Conservation (phyloP, 208 protist genomes). For the Tritrichomonas foetus region DNA sequence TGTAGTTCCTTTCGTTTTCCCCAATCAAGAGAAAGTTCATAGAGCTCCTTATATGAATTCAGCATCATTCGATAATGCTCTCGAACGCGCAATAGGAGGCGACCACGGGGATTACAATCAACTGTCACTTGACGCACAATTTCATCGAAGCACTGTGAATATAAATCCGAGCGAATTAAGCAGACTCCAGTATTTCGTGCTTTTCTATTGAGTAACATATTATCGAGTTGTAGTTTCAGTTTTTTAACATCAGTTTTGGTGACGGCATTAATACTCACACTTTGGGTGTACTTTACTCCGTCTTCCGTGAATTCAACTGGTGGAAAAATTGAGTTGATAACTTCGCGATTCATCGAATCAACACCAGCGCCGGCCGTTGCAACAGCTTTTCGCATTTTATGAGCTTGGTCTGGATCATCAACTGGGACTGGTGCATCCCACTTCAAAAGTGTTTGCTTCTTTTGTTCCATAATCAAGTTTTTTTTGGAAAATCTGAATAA, state of each 20-base stretch:
- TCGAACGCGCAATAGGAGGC: background rate
- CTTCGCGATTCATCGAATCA: background rate
- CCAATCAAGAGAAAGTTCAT: background rate
- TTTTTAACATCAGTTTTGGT: background rate
- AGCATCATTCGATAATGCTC: background rate
- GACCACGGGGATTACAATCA: slow-evolving; percentile 27
- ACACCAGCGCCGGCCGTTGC: background rate
- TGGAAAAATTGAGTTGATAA: slow-evolving; percentile 8
- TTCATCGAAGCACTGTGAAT: slow-evolving; percentile 44
- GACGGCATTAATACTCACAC: background rate
- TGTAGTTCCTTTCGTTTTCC: background rate
- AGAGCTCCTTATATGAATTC: background rate
- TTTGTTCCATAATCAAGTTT: no score
- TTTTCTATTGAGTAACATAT: background rate
- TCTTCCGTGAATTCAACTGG: slow-evolving; percentile 8
- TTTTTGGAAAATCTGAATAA: no score
- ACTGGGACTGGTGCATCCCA: background rate
- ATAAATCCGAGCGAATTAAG: slow-evolving; percentile 6
- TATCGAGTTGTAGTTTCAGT: background rate
- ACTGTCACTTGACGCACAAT: slow-evolving; percentile 44
- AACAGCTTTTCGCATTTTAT: background rate
- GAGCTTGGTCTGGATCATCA: background rate
- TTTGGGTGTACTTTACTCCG: background rate
- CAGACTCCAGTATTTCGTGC: slow-evolving; percentile 11
- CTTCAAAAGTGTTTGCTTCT: background rate